A percentile compares a stretch with the other conserved stretches of the same genome.
phyloP scores from a whole-genome alignment of 2,329 filamentous ascomycete genomes.

The Chaetomium strumarium region DNA sequence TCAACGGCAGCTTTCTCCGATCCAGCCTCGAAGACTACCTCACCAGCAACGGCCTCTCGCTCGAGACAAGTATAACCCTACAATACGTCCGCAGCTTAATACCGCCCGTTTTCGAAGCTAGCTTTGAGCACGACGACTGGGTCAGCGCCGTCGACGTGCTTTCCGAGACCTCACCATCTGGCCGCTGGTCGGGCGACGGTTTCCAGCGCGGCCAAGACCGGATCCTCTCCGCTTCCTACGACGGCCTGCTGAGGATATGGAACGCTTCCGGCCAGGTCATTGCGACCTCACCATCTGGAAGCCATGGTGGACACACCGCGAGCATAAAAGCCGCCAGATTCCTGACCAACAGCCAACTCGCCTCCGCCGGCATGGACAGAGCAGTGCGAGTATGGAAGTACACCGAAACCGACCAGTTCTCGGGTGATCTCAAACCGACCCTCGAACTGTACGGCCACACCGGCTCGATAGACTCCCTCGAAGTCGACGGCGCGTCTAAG shows the following conservation, averaged over 20 bases:
- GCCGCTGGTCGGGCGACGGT: conserved; percentile 46
- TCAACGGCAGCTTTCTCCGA: conserved; percentile 87
- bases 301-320: conserved; percentile 66
- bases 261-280: conserved; percentile 80
- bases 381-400: conserved; percentile 90
- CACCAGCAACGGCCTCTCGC: conserved; percentile 75
- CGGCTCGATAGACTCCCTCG: conserved; percentile 65
- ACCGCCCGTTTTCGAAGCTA: conserved; percentile 81
- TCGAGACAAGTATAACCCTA: conserved; percentile 78
- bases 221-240: conserved; percentile 89
- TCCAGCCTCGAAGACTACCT: conserved; percentile 90
- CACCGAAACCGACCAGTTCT: conserved; percentile 55
- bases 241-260: conserved; percentile 85
- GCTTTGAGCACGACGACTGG: conserved; percentile 98
- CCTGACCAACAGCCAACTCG: conserved; percentile 70
- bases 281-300: conserved; percentile 63
- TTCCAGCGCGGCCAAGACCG: conserved; percentile 56
- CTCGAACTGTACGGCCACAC: conserved; percentile 82
- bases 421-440: conserved; percentile 60
- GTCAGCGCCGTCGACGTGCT: conserved; percentile 81
- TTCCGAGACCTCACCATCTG: conserved; percentile 58
- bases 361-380: conserved; percentile 76
- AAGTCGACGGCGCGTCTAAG: conserved; percentile 59
- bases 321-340: conserved; percentile 81
- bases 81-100: conserved; percentile 92